Evolutionary conservation across 2,329 filamentous ascomycete species (phyloP), one percentile per base, ranked within the genome.

Genomic region (Grosmannia clavigera): DNA sequence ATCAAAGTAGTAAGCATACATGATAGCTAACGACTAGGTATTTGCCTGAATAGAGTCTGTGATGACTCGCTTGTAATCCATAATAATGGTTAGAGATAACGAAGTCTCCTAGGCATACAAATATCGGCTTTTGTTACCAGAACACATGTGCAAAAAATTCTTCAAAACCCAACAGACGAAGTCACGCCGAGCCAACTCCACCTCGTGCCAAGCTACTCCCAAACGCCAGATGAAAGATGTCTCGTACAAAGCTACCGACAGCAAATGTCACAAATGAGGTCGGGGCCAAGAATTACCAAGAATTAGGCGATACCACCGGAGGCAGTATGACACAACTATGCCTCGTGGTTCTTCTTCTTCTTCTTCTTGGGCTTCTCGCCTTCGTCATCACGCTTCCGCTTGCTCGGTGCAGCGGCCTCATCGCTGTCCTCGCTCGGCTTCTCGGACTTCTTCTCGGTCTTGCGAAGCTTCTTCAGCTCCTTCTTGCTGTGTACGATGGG

Each of bases 361-460:
- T 74, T 76, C 74, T 76, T 79, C 71, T 80, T 79, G 48, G 76
- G 73, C 67, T 77, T 82, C 70, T 82, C 87, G 64, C 76, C 79
- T 65, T 84, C 84, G 62, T 83, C 87, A 56, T 83, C 83, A 71
- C 85, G 81, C 81, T 90, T 89, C 62, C 70, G 67, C 81, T 90
- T 90, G 72, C 74, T 70, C 62, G 71, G 69, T 62, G 75, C 74
- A 56, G 73, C 73, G 19, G 76, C 33, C 51, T 72, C 70, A 67
- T 83, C 29, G 6, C 5, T 19, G 5, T 22, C 40, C 53, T 51
- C 38, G 19, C 16, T n/a, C 9, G 65, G 59, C 57, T 69, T 68
- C 64, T 69, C 69, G 60, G 66, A 67, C 58, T 60, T 61, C 57
- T 66, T 60, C 56, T 63, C 61, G 2, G 64, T 63, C 60, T 68